Evolutionary conservation across 2,329 filamentous ascomycete genomes (phyloP).

Genomic region (Ceratocystiopsis sp.): DNA sequence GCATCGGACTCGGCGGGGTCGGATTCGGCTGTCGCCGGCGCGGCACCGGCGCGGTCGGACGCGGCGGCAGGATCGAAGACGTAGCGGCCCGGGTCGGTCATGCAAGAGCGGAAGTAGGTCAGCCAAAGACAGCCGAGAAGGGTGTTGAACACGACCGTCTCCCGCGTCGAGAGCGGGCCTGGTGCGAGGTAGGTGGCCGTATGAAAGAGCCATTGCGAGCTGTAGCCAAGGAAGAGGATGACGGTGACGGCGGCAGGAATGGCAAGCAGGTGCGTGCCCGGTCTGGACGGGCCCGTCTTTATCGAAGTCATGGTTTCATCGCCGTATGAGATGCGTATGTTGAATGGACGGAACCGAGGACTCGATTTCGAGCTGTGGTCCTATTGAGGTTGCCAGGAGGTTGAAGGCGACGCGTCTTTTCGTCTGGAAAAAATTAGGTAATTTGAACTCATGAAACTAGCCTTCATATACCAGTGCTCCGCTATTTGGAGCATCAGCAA

Average conservation of each 20-base stretch:
- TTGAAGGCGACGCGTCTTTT: no score
- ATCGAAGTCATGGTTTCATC: slow-evolving; percentile 8
- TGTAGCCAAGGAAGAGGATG: slow-evolving; percentile 53
- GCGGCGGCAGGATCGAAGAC: slow-evolving; percentile 16
- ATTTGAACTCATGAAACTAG: no score
- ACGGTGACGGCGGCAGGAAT: slow-evolving; percentile 51
- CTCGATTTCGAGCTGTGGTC: no score
- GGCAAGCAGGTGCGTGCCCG: slow-evolving; percentile 37
- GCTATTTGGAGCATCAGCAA: no score
- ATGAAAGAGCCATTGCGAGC: slow-evolving; percentile 54
- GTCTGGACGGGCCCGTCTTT: slow-evolving; percentile 20
- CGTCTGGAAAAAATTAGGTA: no score
- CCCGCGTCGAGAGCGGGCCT: slow-evolving; percentile 37
- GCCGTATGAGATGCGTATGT: no score
- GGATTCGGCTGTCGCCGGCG: not conserved
- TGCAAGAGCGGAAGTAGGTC: slow-evolving; percentile 48
- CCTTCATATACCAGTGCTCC: no score
- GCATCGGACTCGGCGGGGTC: slow-evolving; percentile 1
- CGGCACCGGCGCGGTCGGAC: not conserved
- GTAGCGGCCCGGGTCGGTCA: slow-evolving; percentile 40
- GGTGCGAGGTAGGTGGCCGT: slow-evolving; percentile 39
- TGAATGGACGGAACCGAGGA: no score
- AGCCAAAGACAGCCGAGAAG: slow-evolving; percentile 48
- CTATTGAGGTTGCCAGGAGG: no score
- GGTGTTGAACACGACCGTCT: slow-evolving; percentile 48